Evolutionary conservation across 257 asterid genomes (phyloP).

Genomic region (Leonotis leonurus): DNA sequence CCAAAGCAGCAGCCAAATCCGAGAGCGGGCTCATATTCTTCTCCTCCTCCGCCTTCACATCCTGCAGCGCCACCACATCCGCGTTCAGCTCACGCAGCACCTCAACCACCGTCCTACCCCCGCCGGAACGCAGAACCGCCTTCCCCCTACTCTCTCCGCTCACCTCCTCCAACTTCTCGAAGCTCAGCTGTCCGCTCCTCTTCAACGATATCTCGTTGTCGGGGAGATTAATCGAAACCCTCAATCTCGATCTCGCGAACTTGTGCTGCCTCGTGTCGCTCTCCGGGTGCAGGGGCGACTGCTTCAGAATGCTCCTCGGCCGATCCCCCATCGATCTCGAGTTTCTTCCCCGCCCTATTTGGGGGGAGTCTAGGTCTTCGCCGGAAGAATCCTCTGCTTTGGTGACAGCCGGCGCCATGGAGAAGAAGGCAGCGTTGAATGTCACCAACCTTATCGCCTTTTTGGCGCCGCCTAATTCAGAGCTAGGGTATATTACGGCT

Average conservation of each 20-base stretch:
- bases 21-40: conserved; percentile 85
- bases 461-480: conserved; percentile 28
- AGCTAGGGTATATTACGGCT: conserved; percentile 68
- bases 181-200: conserved; percentile 48
- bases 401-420: conserved; percentile 93
- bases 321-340: conserved; percentile 48
- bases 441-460: conserved; percentile 55
- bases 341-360: not conserved
- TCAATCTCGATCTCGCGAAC: conserved; percentile 54
- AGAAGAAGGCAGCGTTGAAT: conserved; percentile 92
- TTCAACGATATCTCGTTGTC: conserved; percentile 85
- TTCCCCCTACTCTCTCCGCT: conserved; percentile 37
- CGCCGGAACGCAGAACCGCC: conserved; percentile 39
- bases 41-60: conserved; percentile 94
- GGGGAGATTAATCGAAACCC: conserved; percentile 88
- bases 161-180: conserved; percentile 14
- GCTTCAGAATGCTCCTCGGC: conserved; percentile 76
- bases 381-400: conserved; percentile 25
- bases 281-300: conserved; percentile 54
- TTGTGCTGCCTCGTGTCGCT: conserved; percentile 35
- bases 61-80: conserved; percentile 80
- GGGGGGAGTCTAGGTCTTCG: conserved; percentile 10
- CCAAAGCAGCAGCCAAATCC: conserved; percentile 76
- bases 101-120: conserved; percentile 50
- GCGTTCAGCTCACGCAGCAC: conserved; percentile 75